phyloP scores from a whole-genome alignment of 768 basidiomycete species.

The Lactarius evosmus region DNA sequence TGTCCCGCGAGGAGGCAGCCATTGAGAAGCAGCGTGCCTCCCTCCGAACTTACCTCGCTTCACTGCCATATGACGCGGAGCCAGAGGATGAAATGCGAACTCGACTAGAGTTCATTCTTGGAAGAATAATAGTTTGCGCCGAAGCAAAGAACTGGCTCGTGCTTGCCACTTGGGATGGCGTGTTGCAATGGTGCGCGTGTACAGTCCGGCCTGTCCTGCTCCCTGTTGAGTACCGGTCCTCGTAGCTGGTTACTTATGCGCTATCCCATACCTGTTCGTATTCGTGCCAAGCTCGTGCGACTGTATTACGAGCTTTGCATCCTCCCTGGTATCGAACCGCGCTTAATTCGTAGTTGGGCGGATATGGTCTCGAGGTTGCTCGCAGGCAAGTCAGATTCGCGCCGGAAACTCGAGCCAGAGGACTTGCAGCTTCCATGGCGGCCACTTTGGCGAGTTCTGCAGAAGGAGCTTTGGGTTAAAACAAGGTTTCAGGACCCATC shows the following conservation, averaged over 20 bases:
- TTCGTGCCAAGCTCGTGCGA: conserved; percentile 67
- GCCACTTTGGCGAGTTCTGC: conserved; percentile 70
- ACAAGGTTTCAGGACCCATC: conserved; percentile 55
- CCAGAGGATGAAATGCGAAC: conserved; percentile 66
- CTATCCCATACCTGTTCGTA: conserved; percentile 68
- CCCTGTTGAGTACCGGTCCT: neutral
- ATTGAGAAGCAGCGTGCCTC: conserved; percentile 58
- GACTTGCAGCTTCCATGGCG: conserved; percentile 73
- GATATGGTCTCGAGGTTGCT: conserved; percentile 74
- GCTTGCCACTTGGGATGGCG: conserved; percentile 73
- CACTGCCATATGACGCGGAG: conserved; percentile 73
- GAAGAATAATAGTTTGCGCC: conserved; percentile 66
- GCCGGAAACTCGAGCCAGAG: conserved; percentile 59
- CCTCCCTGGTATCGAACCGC: conserved; percentile 71
- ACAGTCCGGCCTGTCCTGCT: neutral
- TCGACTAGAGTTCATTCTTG: conserved; percentile 65
- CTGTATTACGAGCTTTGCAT: conserved; percentile 79
- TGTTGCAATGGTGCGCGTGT: conserved; percentile 64
- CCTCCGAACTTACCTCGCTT: conserved; percentile 62
- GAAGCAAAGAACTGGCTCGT: conserved; percentile 72
- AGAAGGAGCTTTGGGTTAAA: conserved; percentile 76
- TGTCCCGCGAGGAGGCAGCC: conserved; percentile 34
- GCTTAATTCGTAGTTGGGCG: conserved; percentile 69
- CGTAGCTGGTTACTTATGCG: conserved; percentile 76
- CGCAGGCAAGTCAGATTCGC: conserved; percentile 58